Evolutionary conservation across 2,329 filamentous ascomycete genomes (phyloP).

Genomic region (Cephalotrichum gorgonifer): DNA sequence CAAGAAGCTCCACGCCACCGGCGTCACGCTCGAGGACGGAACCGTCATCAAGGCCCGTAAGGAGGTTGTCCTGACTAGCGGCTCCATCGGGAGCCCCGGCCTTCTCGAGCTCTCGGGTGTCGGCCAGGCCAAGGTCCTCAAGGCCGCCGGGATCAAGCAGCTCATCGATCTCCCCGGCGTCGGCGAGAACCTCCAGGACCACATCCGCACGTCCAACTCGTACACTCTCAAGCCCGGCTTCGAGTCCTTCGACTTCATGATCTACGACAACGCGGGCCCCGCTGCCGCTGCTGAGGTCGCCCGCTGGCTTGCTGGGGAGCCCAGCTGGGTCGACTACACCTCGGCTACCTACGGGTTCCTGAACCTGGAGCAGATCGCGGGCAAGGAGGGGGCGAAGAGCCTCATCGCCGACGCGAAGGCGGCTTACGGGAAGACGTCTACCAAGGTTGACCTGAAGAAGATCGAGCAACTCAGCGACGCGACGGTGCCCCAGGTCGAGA

Average conservation of each 20-base stretch:
- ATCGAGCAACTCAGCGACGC: constrained; percentile 23
- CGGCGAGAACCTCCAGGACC: constrained; percentile 38
- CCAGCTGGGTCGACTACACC: constrained; percentile 27
- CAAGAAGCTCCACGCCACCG: constrained; percentile 14
- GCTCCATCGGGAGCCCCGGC: constrained; percentile 9
- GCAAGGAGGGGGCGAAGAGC: constrained; percentile 15
- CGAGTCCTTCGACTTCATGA: constrained; percentile 16
- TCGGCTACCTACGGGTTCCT: constrained; percentile 27
- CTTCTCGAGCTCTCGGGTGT: constrained; percentile 23
- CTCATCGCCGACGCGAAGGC: constrained; percentile 21
- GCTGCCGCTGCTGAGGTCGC: not conserved
- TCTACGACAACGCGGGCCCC: constrained; percentile 14
- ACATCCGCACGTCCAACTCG: constrained; percentile 18
- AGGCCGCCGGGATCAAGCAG: constrained; percentile 23
- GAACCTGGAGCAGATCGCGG: constrained; percentile 26
- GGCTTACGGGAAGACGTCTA: constrained; percentile 17
- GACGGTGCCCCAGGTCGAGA: constrained; percentile 14
- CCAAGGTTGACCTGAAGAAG: constrained; percentile 25
- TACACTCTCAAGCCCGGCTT: constrained; percentile 25
- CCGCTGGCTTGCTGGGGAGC: constrained; percentile 10
- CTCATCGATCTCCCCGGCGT: constrained; percentile 31
- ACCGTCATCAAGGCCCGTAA: constrained; percentile 27
- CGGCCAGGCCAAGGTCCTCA: constrained; percentile 21
- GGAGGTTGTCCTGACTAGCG: constrained; percentile 14
- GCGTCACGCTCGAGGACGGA: constrained; percentile 26